Percentiles rank a stretch among this genome's conserved stretches.
Conservation (phyloP, 2,329 filamentous ascomycete genomes). For the Keithomyces neogunnii region DNA sequence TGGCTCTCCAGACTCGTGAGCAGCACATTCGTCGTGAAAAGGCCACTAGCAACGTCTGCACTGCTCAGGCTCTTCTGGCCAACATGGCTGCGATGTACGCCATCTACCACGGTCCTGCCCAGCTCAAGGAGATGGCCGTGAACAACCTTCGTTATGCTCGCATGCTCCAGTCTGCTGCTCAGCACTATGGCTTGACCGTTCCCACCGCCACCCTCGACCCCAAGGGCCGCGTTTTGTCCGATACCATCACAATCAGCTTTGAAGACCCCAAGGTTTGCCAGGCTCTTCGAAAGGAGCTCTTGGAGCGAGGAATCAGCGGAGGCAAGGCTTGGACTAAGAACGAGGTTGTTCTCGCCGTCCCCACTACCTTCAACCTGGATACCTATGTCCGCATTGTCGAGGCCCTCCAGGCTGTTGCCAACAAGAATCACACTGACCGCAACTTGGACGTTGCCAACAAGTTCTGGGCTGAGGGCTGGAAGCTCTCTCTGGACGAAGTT, state of each 20-base stretch:
- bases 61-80: conserved; percentile 83
- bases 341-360: conserved; percentile 18
- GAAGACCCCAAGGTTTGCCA: conserved; percentile 13
- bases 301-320: conserved; percentile 58
- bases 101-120: conserved; percentile 82
- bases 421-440: conserved; percentile 14
- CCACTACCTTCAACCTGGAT: conserved; percentile 16
- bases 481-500: conserved; percentile 25
- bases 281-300: conserved; percentile 28
- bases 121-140: conserved; percentile 76
- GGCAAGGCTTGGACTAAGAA: conserved; percentile 48
- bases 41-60: conserved; percentile 96
- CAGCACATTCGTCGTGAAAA: conserved; percentile 96
- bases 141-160: conserved; percentile 64
- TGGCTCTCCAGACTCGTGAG: conserved; percentile 86
- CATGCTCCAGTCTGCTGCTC: conserved; percentile 57
- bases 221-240: conserved; percentile 58
- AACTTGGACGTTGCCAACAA: conserved; percentile 24
- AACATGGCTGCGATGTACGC: conserved; percentile 97
- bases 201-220: conserved; percentile 46
- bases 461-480: conserved; percentile 30
- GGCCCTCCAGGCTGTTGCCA: conserved; percentile 19
- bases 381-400: conserved; percentile 13
- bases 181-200: conserved; percentile 55
- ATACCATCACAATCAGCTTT: conserved; percentile 65